phyloP scores from a whole-genome alignment of 805 yeast genomes.

The Kuraishia borneana region DNA sequence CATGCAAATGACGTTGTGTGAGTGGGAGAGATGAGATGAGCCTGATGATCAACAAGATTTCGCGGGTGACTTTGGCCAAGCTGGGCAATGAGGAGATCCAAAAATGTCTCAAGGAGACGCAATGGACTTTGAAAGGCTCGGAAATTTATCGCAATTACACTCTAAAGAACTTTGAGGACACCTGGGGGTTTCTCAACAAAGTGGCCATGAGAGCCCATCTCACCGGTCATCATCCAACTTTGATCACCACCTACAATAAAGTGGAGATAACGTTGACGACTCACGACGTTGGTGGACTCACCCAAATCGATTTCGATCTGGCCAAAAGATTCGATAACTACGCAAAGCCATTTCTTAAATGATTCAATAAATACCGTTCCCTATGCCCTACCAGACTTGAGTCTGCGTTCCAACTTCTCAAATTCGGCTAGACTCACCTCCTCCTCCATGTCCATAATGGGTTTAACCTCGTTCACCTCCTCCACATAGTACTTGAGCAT shows the following conservation, averaged over 20 bases:
- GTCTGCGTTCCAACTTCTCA: slow-evolving; percentile 64
- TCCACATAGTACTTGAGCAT: slow-evolving; percentile 64
- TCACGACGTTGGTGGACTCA: slow-evolving; percentile 46
- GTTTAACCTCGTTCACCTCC: slow-evolving; percentile 47
- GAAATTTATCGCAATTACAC: slow-evolving; percentile 25
- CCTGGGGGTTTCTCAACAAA: slow-evolving; percentile 56
- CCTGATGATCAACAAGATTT: slow-evolving; percentile 26
- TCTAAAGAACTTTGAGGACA: slow-evolving; percentile 42
- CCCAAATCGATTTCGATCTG: slow-evolving; percentile 46
- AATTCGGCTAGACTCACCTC: slow-evolving; percentile 69
- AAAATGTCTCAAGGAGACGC: too few relatives aligned
- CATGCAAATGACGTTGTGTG: slow-evolving; percentile 18
- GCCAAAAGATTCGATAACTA: slow-evolving; percentile 37
- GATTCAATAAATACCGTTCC: background rate
- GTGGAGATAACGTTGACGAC: slow-evolving; percentile 48
- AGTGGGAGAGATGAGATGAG: slow-evolving; percentile 2
- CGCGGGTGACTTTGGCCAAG: slow-evolving; percentile 8
- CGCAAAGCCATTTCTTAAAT: slow-evolving; percentile 4
- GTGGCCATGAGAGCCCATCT: slow-evolving; percentile 47
- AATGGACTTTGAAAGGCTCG: too few relatives aligned
- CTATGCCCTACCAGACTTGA: slow-evolving; percentile 15
- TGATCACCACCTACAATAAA: slow-evolving; percentile 49
- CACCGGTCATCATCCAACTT: slow-evolving; percentile 62
- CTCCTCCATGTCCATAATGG: slow-evolving; percentile 25
- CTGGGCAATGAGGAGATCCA: background rate